A percentile compares a stretch with the other conserved stretches of the same genome.
Evolutionary conservation across 768 basidiomycete genomes (phyloP).

Genomic region (Pholiota microspora): DNA sequence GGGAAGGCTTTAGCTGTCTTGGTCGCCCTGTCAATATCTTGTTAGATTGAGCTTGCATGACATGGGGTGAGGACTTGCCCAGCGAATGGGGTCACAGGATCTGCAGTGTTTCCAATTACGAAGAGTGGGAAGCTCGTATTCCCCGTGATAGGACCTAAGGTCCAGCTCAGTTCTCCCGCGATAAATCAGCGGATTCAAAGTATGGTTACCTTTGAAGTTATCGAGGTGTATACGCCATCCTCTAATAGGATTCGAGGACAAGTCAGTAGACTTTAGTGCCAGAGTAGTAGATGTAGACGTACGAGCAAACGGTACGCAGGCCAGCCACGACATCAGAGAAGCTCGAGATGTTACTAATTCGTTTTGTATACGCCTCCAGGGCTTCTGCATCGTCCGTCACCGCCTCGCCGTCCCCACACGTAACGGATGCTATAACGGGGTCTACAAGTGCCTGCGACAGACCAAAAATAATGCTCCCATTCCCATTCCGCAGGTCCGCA

Average conservation of each 20-base stretch:
- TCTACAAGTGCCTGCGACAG: neutral
- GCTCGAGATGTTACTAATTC: neutral
- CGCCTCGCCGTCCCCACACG: neutral
- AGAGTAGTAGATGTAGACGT: neutral
- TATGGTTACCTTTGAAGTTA: neutral
- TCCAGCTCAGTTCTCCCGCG: neutral
- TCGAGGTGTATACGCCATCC: neutral
- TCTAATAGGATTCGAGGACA: neutral
- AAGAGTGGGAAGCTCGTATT: neutral
- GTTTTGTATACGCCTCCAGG: neutral
- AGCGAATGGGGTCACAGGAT: neutral
- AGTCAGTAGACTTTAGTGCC: neutral
- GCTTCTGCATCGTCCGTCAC: neutral
- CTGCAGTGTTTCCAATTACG: neutral
- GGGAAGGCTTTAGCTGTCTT: conserved; percentile 8
- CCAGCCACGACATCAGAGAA: neutral
- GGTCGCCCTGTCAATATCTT: too few species aligned
- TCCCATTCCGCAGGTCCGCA: neutral
- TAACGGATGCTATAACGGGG: neutral
- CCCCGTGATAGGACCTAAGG: neutral
- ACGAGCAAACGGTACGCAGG: neutral
- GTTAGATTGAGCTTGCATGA: too few species aligned
- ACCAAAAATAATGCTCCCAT: neutral
- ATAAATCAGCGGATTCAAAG: neutral
- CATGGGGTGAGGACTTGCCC: too few species aligned